phyloP scores from a whole-genome alignment of 2,329 filamentous ascomycete species.

The Alternaria infectoria region DNA sequence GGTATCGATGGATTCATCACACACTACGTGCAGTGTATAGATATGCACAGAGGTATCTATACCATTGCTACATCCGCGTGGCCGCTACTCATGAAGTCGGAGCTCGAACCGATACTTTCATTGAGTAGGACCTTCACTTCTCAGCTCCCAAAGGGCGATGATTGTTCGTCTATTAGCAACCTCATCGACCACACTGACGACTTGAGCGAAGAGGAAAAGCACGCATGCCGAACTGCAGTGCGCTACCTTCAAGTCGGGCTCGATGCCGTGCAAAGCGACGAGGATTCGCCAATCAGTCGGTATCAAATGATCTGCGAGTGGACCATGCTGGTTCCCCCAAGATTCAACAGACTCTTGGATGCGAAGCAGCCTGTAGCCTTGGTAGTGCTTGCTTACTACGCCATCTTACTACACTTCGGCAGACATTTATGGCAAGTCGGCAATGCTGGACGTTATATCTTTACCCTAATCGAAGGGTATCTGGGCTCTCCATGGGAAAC shows the following conservation, averaged over 20 bases:
- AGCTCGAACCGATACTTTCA: slow-evolving; percentile 34
- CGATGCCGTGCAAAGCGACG: slow-evolving; percentile 20
- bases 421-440: slow-evolving; percentile 28
- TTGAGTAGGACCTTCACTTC: slow-evolving; percentile 23
- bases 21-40: slow-evolving; percentile 39
- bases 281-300: slow-evolving; percentile 3
- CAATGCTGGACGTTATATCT: slow-evolving; percentile 23
- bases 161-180: slow-evolving; percentile 24
- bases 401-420: slow-evolving; percentile 54
- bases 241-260: slow-evolving; percentile 29
- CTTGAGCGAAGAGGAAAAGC: slow-evolving; percentile 22
- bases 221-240: slow-evolving; percentile 35
- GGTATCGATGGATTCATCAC: slow-evolving; percentile 35
- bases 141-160: slow-evolving; percentile 21
- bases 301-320: slow-evolving; percentile 45
- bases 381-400: slow-evolving; percentile 59
- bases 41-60: slow-evolving; percentile 26
- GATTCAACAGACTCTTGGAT: slow-evolving; percentile 48
- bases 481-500: slow-evolving; percentile 40
- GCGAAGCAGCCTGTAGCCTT: slow-evolving; percentile 52
- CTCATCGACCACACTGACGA: slow-evolving; percentile 21
- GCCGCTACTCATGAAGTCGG: slow-evolving; percentile 32
- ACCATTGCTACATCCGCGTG: slow-evolving; percentile 27
- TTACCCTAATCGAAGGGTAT: slow-evolving; percentile 58
- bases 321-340: slow-evolving; percentile 44